phyloP scores from a whole-genome alignment of 2,329 filamentous ascomycete genomes.

The Hymenoscyphus infarciens region DNA sequence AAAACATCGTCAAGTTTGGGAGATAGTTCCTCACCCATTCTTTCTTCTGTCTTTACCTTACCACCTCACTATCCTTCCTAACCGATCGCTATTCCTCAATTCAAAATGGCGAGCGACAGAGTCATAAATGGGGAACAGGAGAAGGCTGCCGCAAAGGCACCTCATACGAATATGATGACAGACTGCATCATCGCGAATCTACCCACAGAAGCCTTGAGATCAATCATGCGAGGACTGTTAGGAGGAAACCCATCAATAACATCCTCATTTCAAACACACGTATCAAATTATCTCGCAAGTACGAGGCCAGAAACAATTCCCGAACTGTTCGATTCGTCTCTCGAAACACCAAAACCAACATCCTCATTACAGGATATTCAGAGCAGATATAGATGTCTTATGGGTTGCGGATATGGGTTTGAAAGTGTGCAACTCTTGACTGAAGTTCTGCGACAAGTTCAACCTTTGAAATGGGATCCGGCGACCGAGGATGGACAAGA shows the following conservation, averaged over 20 bases:
- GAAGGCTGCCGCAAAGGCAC: constrained; percentile 25
- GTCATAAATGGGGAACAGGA: neutral
- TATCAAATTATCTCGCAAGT: constrained; percentile 31
- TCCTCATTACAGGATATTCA: constrained; percentile 20
- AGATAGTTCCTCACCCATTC: no score
- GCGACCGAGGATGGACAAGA: constrained; percentile 3
- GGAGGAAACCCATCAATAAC: constrained; percentile 35
- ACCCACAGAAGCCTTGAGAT: constrained; percentile 39
- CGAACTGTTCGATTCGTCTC: constrained; percentile 15
- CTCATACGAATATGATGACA: constrained; percentile 47
- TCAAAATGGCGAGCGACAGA: constrained; percentile 3
- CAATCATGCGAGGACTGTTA: constrained; percentile 36
- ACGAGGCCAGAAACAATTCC: constrained; percentile 23
- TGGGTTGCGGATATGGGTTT: constrained; percentile 36
- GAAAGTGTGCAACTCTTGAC: constrained; percentile 28
- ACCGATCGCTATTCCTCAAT: neutral
- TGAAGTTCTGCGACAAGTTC: constrained; percentile 20
- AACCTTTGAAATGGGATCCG: constrained; percentile 2
- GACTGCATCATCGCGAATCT: constrained; percentile 45
- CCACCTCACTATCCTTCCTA: neutral
- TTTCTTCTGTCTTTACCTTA: neutral
- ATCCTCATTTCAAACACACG: constrained; percentile 34
- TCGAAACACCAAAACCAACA: constrained; percentile 1
- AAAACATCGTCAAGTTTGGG: no score
- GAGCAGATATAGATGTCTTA: constrained; percentile 33